Percentiles rank a stretch among this genome's conserved stretches.
phyloP scores from a whole-genome alignment of 805 yeast species.

The Tanozyma kutaoensis region DNA sequence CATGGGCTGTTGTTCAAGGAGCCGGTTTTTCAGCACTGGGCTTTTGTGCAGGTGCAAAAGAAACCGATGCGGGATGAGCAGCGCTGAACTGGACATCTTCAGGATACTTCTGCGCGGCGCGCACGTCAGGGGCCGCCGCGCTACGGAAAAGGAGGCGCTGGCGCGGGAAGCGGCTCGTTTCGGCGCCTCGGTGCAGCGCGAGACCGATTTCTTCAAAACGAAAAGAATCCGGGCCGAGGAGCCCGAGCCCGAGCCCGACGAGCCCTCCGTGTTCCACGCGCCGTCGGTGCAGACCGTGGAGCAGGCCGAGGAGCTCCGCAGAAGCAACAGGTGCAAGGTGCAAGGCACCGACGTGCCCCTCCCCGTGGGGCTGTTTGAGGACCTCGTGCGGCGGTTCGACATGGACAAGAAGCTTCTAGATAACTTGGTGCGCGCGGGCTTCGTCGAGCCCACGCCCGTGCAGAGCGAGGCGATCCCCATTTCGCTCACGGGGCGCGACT shows the following conservation, averaged over 20 bases:
- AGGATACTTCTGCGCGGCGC: conserved; percentile 62
- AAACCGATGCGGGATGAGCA: no score
- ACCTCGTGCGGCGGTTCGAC: conserved; percentile 55
- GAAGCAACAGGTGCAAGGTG: conserved; percentile 51
- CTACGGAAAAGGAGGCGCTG: conserved; percentile 26
- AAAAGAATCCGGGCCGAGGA: conserved; percentile 19
- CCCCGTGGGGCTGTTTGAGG: conserved; percentile 84
- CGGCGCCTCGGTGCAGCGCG: conserved; percentile 43
- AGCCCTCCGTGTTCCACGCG: conserved; percentile 20
- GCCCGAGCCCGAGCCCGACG: conserved; percentile 2
- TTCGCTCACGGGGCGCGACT: conserved; percentile 54
- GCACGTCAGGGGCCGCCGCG: conserved; percentile 33
- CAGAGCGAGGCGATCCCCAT: conserved; percentile 86
- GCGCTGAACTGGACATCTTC: conserved; percentile 96
- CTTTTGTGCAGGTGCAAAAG: no score
- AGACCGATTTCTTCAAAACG: conserved; percentile 73
- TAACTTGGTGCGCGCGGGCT: conserved; percentile 57
- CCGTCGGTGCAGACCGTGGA: conserved; percentile 27
- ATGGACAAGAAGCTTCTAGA: conserved; percentile 43
- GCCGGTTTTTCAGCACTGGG: no score
- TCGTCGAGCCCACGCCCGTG: conserved; percentile 82
- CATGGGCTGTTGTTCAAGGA: no score
- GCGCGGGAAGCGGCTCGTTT: not conserved
- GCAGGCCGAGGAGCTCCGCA: conserved; percentile 53
- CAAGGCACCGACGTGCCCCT: conserved; percentile 80